A percentile compares a stretch with the other conserved stretches of the same genome.
These are phyloP conservation scores for Ophiocordyceps camponoti-saundersi DNA, from an alignment of 2,329 filamentous ascomycete species.

Conservation along the genomic window DNA sequence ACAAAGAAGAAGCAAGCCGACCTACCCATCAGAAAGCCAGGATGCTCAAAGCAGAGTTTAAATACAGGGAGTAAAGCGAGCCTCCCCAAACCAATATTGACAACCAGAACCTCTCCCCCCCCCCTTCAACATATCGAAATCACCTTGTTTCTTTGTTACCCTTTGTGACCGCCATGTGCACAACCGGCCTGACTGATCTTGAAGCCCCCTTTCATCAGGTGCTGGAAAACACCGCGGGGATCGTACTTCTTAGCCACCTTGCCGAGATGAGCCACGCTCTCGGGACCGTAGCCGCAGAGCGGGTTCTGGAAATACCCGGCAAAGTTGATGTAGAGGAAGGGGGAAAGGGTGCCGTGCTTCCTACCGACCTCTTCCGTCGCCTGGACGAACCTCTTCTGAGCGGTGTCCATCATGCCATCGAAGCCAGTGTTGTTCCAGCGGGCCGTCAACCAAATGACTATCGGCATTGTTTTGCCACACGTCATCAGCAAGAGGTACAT, in stretches of 20 bases:
- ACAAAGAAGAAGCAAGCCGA: too few relatives aligned
- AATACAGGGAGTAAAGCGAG: too few relatives aligned
- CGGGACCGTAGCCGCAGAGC: constrained; percentile 17
- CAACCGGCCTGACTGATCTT: not conserved
- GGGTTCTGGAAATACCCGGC: constrained; percentile 15
- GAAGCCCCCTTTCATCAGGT: constrained; percentile 2
- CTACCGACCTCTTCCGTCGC: constrained; percentile 2
- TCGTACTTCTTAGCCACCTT: constrained; percentile 14
- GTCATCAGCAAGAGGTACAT: not conserved
- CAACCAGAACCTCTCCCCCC: too few relatives aligned
- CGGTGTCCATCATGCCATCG: not conserved
- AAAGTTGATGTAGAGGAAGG: constrained; percentile 24
- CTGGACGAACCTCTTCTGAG: not conserved
- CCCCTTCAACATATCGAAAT: too few relatives aligned
- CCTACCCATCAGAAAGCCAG: too few relatives aligned
- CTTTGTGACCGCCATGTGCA: not conserved
- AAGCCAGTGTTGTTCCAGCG: not conserved
- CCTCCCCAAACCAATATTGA: too few relatives aligned
- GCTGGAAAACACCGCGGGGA: constrained; percentile 14
- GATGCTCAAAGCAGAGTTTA: too few relatives aligned
- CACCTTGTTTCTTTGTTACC: constrained; percentile 8
- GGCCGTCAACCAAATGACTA: not conserved
- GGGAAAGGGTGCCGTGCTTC: constrained; percentile 11
- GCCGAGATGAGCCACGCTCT: constrained; percentile 14
- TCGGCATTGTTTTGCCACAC: not conserved